phyloP scores from a whole-genome alignment of 2,329 filamentous ascomycete species.

The Ceratocystis smalleyi region DNA sequence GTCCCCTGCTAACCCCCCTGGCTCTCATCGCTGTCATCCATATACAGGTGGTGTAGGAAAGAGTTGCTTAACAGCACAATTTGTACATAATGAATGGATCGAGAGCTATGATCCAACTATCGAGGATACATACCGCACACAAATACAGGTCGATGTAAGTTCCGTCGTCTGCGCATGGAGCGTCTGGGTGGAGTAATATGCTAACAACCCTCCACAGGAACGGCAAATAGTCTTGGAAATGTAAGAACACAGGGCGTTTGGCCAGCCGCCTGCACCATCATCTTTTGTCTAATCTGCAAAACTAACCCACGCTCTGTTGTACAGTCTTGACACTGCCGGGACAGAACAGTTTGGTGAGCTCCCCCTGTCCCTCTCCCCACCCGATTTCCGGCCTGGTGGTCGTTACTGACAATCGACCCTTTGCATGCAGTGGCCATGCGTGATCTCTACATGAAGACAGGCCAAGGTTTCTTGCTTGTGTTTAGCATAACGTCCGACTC shows the following conservation, averaged over 20 bases:
- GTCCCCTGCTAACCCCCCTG: not conserved
- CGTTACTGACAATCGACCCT: slow-evolving; percentile 18
- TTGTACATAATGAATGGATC: slow-evolving; percentile 88
- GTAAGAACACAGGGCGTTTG: slow-evolving; percentile 31
- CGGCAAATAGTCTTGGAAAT: slow-evolving; percentile 83
- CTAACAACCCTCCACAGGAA: slow-evolving; percentile 39
- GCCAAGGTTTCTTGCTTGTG: slow-evolving; percentile 79
- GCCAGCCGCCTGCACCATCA: not conserved
- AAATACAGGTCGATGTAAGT: slow-evolving; percentile 71
- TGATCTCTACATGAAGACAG: slow-evolving; percentile 85
- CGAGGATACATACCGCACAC: slow-evolving; percentile 61
- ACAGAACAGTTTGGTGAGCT: slow-evolving; percentile 82
- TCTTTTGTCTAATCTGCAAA: not conserved
- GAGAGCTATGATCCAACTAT: slow-evolving; percentile 72
- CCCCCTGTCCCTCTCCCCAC: slow-evolving; percentile 10
- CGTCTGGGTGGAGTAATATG: slow-evolving; percentile 6
- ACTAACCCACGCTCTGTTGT: not conserved
- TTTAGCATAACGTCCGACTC: slow-evolving; percentile 80
- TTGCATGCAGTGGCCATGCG: slow-evolving; percentile 43
- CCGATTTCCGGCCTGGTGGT: too few species aligned
- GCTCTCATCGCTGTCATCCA: slow-evolving; percentile 5
- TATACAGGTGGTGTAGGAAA: slow-evolving; percentile 69
- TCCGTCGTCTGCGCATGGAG: too few species aligned
- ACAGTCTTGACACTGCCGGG: slow-evolving; percentile 70
- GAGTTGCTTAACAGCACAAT: slow-evolving; percentile 88